Evolutionary conservation across 202 grass and related monocot genomes (phyloP), one percentile per base, ranked within the genome.

Genomic region (Setaria viridis): DNA sequence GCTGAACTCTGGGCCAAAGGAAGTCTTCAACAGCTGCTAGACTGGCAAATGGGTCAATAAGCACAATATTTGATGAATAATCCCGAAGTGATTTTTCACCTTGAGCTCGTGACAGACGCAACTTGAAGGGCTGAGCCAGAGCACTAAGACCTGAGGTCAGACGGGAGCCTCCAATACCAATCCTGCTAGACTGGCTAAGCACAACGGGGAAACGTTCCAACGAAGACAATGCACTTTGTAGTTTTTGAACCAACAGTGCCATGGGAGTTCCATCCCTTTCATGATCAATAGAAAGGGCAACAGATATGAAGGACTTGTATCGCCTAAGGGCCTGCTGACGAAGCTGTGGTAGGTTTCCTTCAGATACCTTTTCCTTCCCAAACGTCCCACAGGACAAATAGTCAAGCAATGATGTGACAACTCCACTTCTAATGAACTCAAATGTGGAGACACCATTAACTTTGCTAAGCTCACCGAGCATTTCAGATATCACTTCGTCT

Each of bases 31-130:
- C 91, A 29, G 89, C 85, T 77, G 91, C 91, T 49, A 98, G 85
- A 85, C 89, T 98, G 45, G 95, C 93, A 66, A 98, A 82, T 43
- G 95, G 93, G 43, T 98, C 93, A 9, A 98, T 95, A 72, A 98
- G 90, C 60, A 98, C 95, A 90, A 98, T 84, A 87, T 98, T 98
- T 76, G 95, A 95, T 70, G 95, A 93, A 89, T 98, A 98, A 87
- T 98, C 95, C 39, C 89, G 89, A 63, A 98, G 87, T 58, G 95
- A 98, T 82, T 95, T 98, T 89, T 98, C 95, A 1, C 93, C 95
- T 76, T 93, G 91, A 76, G 93, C 95, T 66, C 95, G 91, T 66
- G 91, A 93, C 56, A 98, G 81, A 11, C 91, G 91, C 78, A 98
- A 74, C 81, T 98, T 98, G 74, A 98, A 92, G 55, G 93, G 95